Evolutionary conservation across 2,329 filamentous ascomycete species (phyloP), one percentile per base, ranked within the genome.

Genomic region (Aspergillus costaricaensis): DNA sequence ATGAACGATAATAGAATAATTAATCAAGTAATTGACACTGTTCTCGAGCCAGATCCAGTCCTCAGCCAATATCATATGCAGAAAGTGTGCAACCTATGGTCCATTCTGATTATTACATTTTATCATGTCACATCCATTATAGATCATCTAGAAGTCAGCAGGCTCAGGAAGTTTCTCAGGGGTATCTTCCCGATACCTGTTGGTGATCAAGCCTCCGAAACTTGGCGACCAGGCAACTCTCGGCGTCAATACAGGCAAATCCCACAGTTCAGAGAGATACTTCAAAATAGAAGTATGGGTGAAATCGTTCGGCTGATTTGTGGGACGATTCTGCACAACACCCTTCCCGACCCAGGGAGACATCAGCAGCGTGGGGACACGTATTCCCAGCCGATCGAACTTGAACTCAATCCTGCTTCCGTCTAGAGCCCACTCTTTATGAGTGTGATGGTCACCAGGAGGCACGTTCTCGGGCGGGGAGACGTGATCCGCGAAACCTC

Each of bases 401-500:
- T 71, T 63, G 57, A 79, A 75, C 0, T 77, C 79, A 57, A 73
- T 74, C 44, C 68, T 64, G 41, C 69, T 56, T 57, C 78, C 79
- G 17, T 72, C 71, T 1, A 70, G 72, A 0, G 78, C 74, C 0
- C 51, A 68, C 57, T 75, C 74, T 4, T 67, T 61, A 63, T 72
- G 76, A 14, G 73, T 70, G 10, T 75, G 63, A 44, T 70, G 64
- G 59, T 79, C 78, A 0, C 77, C 77, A 1, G 73, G 61, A 0
- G 79, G 80, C 0, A 79, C 73, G 4, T 66, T 59, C 4, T 75
- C 69, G 0, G 79, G 79, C 2, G 80, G 78, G 0, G 77, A 64
- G 15, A 81, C 80, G 60, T 82, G 80, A 67, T 82, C 80, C 23
- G 76, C 76, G 60, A 82, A 82, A 9, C 80, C 80, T 32, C 80